Evolutionary conservation across 176 grass and related monocot species (phyloP), one percentile per base, ranked within the genome.

Genomic region (Neostapfia colusana): DNA sequence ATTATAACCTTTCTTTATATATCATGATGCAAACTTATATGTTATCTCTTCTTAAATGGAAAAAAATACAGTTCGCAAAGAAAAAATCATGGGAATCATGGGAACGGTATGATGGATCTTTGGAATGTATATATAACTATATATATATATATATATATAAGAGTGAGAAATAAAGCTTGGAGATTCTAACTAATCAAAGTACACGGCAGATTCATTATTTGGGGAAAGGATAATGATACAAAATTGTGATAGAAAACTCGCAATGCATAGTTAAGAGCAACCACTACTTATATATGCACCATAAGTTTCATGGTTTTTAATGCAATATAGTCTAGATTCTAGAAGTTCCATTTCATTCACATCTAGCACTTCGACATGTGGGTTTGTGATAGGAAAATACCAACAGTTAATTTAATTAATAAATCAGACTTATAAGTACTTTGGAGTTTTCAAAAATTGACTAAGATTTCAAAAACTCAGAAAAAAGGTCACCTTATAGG

Each of bases 231-330:
- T 49, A 49, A 25, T 48, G 24, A n/a, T 41, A 20, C 7, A 51
- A 50, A 77, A 17, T 24, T 14, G 7, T 17, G 6, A 25, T 26
- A 43, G 23, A n/a, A 76, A 69, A 83, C n/a, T 31, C 41, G 6
- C 17, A 61, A 50, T 48, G 24, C 10, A 59, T 60, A 65, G 48
- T 66, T 55, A 51, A 41, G 18, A 46, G 15, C 56, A 35, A 18
- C 65, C 40, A 73, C n/a, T 41, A 40, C 54, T 73, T 49, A 74
- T 74, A 13, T 13, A 45, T 49, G n/a, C 76, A 85, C 43, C 11
- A 66, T 31, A 48, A 8, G 17, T 48, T 48, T 40, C 63, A 16
- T 65, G 44, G 45, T 26, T 43, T 60, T 75, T 60, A 18, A 28
- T 43, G 21, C 39, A 75, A 18, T 67, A n/a, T n/a, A n/a, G n/a